Percentiles rank a stretch among this genome's conserved stretches.
phyloP scores from a whole-genome alignment of 2,329 filamentous ascomycete genomes.

The Pezicula radicicola region DNA sequence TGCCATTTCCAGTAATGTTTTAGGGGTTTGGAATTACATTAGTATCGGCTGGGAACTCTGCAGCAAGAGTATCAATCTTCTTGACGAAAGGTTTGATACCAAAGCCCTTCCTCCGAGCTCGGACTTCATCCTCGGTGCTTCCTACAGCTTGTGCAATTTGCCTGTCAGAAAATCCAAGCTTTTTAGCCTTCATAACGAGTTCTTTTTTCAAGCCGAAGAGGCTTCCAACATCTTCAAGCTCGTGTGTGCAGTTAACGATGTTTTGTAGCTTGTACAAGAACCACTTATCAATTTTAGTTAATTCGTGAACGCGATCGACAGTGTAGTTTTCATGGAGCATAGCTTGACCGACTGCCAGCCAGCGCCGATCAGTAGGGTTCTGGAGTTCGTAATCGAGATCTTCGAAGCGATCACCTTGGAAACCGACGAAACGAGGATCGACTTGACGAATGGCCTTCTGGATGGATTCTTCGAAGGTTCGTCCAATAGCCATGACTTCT shows the following conservation, averaged over 20 bases:
- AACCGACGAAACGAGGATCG: constrained; percentile 85
- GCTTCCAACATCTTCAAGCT: constrained; percentile 80
- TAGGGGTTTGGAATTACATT: too few relatives aligned
- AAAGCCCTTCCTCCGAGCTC: constrained; percentile 78
- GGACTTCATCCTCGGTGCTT: constrained; percentile 85
- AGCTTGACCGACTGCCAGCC: constrained; percentile 95
- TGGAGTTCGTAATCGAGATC: constrained; percentile 85
- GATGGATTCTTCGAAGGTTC: constrained; percentile 98
- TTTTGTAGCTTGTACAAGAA: constrained; percentile 98
- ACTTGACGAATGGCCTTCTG: constrained; percentile 98
- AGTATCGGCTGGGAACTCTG: constrained; percentile 96
- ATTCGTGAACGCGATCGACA: constrained; percentile 85
- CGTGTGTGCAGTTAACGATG: constrained; percentile 85
- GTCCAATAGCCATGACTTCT: constrained; percentile 98
- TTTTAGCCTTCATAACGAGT: constrained; percentile 87
- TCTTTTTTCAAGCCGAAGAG: constrained; percentile 86
- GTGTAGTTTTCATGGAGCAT: constrained; percentile 97
- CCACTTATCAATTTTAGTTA: constrained; percentile 99
- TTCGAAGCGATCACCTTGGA: constrained; percentile 94
- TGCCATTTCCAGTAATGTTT: too few relatives aligned
- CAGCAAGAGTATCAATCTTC: constrained; percentile 96
- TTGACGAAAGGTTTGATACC: constrained; percentile 95
- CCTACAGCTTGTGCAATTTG: constrained; percentile 88
- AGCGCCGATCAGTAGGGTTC: constrained; percentile 94
- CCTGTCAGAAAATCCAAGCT: constrained; percentile 94